Evolutionary conservation across 441 rosid genomes (phyloP).

Genomic region (Croton laevigatus): DNA sequence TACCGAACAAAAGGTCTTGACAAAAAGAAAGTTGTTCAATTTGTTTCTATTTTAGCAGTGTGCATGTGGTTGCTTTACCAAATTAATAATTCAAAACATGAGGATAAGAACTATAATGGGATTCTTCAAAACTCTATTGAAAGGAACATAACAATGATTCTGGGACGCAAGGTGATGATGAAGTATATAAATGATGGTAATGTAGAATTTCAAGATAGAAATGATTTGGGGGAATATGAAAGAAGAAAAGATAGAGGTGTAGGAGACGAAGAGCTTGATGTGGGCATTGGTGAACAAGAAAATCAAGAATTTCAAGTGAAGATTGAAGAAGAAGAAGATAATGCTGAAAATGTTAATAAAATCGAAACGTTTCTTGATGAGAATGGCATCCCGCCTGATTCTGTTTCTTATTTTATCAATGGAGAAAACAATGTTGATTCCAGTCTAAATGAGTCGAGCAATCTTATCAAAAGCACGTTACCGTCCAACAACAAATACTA

Average conservation of each 20-base stretch:
- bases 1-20: slow-evolving; percentile 9
- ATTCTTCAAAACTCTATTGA: neutral
- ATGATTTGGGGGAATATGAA: neutral
- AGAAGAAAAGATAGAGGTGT: neutral
- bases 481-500: neutral
- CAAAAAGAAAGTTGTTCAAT: neutral
- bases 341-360: neutral
- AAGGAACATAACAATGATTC: neutral
- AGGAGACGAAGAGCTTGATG: slow-evolving; percentile 7
- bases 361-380: slow-evolving; percentile 14
- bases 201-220: neutral
- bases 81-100: neutral
- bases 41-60: neutral
- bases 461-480: neutral
- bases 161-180: slow-evolving; percentile 10
- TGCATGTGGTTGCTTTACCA: slow-evolving; percentile 13
- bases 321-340: neutral
- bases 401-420: neutral
- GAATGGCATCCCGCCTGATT: slow-evolving; percentile 18
- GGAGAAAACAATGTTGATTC: neutral
- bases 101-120: neutral
- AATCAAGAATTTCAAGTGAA: neutral
- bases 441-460: neutral
- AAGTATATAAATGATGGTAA: neutral
- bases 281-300: neutral